Percentiles rank a stretch among this genome's conserved stretches.
Conservation (phyloP, 2,329 filamentous ascomycete genomes). For the Seiridium cupressi region DNA sequence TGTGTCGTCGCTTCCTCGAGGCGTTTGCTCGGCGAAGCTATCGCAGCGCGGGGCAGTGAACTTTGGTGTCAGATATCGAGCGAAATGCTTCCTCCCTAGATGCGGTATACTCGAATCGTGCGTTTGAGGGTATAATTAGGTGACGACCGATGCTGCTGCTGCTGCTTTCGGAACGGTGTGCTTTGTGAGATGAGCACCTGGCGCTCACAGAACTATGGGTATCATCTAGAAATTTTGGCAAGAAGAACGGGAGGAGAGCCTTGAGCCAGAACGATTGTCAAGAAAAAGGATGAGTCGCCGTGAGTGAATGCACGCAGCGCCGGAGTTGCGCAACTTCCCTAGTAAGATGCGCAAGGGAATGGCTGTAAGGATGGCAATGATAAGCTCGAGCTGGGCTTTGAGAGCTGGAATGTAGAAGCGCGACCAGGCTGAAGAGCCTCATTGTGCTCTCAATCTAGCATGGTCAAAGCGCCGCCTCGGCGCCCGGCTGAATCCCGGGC, state of each 20-base stretch:
- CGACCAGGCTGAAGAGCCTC: not conserved
- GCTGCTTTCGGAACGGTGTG: not conserved
- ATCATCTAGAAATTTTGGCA: conserved; percentile 3
- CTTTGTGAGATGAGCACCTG: not conserved
- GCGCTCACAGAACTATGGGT: conserved; percentile 2
- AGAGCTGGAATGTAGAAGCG: not conserved
- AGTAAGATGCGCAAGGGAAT: not conserved
- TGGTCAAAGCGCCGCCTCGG: not conserved
- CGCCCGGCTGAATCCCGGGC: not conserved
- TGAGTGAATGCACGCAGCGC: not conserved
- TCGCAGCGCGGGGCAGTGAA: too few species aligned
- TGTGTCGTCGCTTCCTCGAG: too few species aligned
- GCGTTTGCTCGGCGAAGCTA: too few species aligned
- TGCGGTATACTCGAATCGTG: not conserved
- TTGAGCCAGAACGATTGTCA: not conserved
- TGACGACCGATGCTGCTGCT: not conserved
- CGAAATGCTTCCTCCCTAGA: too few species aligned
- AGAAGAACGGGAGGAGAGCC: not conserved
- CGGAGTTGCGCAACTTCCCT: not conserved
- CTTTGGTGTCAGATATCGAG: too few species aligned
- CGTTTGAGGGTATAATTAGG: not conserved
- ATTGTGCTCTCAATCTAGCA: not conserved
- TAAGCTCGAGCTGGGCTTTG: not conserved
- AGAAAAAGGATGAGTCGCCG: not conserved
- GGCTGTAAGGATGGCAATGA: not conserved